Evolutionary conservation across 1,284 basidiomycete genomes (phyloP), one percentile per base, ranked within the genome.

Genomic region (Ganoderma boninense): DNA sequence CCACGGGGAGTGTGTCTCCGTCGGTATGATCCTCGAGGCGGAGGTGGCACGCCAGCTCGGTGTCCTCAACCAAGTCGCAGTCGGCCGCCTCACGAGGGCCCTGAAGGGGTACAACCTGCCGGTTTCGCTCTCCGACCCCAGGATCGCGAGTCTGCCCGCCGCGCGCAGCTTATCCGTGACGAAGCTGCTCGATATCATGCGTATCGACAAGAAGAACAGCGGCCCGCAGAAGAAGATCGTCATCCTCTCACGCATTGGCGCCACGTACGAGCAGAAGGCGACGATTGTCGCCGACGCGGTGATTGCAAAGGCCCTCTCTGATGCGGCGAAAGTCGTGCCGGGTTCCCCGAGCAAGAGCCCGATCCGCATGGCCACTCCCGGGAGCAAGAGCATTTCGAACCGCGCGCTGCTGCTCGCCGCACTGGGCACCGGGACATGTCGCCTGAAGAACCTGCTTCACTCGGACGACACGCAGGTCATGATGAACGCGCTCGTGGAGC

Each of bases 391-490:
- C 77, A 95, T 99, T 77, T 98, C 97, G 4, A 99, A 99, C 82
- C 92, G 97, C 59, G 97, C 96, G 0, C 86, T 99, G 57, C 92
- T 99, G 1, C 90, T 99, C 29, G 97, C 98, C 10, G 97, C 98
- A 0, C 89, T 99, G 18, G 95, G 91, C 0, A 89, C 88, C 60
- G 97, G 97, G 16, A 96, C 93, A 0, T 98, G 97, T 82, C 88
- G 92, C 69, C 85, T 99, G 64, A 93, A 87, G 81, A 99, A 99
- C 79, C 84, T 99, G 20, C 86, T 99, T 56, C 97, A 99, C 80
- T 99, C 97, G 11, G 97, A 99, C 78, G 97, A 99, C 81, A 99
- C 97, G 0, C 96, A 97, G 76, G 97, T 99, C 69, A 99, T 99
- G 98, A 99, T 99, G 96, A 87, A 92, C 20, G 96, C 96, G 35